Percentiles rank a stretch among this genome's conserved stretches.
These are phyloP conservation scores for Solanum hybrid DNA, from an alignment of 305 asterid genomes.

Conservation along the genomic window DNA sequence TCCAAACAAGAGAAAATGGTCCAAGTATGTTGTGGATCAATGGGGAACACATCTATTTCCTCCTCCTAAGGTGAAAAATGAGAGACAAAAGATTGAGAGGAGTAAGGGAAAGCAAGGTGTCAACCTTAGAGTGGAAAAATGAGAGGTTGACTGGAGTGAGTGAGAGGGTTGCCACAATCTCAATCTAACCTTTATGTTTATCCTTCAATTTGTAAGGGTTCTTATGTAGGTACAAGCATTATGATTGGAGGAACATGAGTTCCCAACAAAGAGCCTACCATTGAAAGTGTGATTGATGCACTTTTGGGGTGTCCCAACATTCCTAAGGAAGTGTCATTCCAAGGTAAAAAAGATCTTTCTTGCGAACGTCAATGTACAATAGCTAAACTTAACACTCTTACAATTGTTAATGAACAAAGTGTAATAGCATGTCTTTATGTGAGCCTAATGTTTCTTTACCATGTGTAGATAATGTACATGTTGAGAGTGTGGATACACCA, in stretches of 20 bases:
- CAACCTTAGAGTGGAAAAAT: too few species aligned
- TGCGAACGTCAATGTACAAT: neutral
- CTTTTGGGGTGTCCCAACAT: neutral
- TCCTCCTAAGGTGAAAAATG: too few species aligned
- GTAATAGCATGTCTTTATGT: too few species aligned
- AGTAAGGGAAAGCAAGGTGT: too few species aligned
- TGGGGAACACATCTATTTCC: neutral
- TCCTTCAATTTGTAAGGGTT: neutral
- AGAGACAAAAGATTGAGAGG: too few species aligned
- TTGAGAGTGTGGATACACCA: neutral
- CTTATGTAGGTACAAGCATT: neutral
- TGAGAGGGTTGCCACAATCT: neutral
- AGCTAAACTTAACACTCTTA: neutral
- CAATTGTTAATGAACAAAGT: neutral
- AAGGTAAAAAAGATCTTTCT: neutral
- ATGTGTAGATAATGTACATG: neutral
- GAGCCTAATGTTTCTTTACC: neutral
- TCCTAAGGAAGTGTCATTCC: neutral
- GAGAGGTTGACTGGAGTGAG: neutral
- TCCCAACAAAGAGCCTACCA: neutral
- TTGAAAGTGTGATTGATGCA: neutral
- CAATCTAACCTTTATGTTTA: neutral
- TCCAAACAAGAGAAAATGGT: neutral
- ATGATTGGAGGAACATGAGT: neutral
- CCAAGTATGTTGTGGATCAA: neutral